Conservation (phyloP, 768 basidiomycete genomes). For the Rhizopogon salebrosus region DNA sequence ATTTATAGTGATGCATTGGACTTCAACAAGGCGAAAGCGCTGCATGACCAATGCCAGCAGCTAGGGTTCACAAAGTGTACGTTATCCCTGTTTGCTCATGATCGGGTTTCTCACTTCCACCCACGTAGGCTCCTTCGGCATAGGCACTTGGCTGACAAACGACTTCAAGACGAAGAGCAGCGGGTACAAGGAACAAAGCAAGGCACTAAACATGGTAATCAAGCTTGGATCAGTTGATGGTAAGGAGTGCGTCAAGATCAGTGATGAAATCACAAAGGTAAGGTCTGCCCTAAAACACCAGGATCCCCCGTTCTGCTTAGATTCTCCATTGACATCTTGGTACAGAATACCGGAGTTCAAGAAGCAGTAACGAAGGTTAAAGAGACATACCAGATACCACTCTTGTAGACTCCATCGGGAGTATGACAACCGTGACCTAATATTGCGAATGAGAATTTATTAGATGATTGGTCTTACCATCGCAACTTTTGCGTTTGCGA, state of each 20-base stretch:
- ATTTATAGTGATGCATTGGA: conserved; percentile 83
- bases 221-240: conserved; percentile 76
- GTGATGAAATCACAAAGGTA: conserved; percentile 86
- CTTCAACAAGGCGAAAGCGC: conserved; percentile 59
- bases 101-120: conserved; percentile 3
- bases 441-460: conserved; percentile 15
- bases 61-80: conserved; percentile 60
- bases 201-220: conserved; percentile 91
- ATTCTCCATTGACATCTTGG: background rate
- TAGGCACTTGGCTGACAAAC: conserved; percentile 90
- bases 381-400: background rate
- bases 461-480: too few relatives aligned
- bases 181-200: conserved; percentile 55
- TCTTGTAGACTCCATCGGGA: background rate
- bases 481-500: too few relatives aligned
- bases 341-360: conserved; percentile 64
- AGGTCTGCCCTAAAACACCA: background rate
- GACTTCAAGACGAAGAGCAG: conserved; percentile 59
- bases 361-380: conserved; percentile 29
- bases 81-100: background rate
- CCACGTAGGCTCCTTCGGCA: conserved; percentile 75
- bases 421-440: too few relatives aligned
- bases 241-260: conserved; percentile 84
- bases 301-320: background rate
- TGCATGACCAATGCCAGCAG: conserved; percentile 69